Evolutionary conservation across 768 basidiomycete species (phyloP).

Genomic region (Phylloporus sp.): DNA sequence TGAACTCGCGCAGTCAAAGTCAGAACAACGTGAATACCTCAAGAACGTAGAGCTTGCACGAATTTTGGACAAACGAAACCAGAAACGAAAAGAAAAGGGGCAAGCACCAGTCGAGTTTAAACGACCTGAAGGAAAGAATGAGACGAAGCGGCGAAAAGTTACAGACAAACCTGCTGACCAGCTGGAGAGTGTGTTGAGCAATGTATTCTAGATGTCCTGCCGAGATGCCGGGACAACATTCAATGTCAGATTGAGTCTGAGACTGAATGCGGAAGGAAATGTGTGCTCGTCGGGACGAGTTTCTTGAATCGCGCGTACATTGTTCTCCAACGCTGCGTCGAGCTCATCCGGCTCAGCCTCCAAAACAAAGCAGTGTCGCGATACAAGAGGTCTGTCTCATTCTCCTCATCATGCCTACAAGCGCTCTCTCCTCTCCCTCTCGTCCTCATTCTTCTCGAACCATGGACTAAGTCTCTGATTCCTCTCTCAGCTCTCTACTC

Average conservation of each 20-base stretch:
- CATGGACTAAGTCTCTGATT: slow-evolving; percentile 44
- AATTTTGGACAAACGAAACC: slow-evolving; percentile 76
- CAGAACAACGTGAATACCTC: slow-evolving; percentile 91
- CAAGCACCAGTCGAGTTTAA: slow-evolving; percentile 39
- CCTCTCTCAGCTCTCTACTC: slow-evolving; percentile 41
- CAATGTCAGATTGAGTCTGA: slow-evolving; percentile 24
- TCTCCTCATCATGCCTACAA: slow-evolving; percentile 68
- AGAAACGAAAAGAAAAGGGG: slow-evolving; percentile 58
- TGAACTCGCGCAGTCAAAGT: slow-evolving; percentile 81
- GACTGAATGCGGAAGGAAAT: slow-evolving; percentile 14
- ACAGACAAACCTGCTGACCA: slow-evolving; percentile 15
- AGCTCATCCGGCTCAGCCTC: slow-evolving; percentile 26
- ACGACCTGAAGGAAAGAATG: slow-evolving; percentile 13
- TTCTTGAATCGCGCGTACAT: slow-evolving; percentile 63
- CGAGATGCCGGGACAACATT: slow-evolving; percentile 12
- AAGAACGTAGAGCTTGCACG: slow-evolving; percentile 91
- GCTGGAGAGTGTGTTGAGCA: slow-evolving; percentile 45
- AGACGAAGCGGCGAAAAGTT: slow-evolving; percentile 14
- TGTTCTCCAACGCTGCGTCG: slow-evolving; percentile 39
- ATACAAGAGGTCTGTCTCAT: slow-evolving; percentile 86
- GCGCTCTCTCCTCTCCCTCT: slow-evolving; percentile 64
- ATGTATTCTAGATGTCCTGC: slow-evolving; percentile 43
- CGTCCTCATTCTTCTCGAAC: slow-evolving; percentile 31
- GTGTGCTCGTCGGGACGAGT: slow-evolving; percentile 10
- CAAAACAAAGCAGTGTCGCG: slow-evolving; percentile 42